Evolutionary conservation across 1,284 basidiomycete species (phyloP).

Genomic region (Mycena citricolor): DNA sequence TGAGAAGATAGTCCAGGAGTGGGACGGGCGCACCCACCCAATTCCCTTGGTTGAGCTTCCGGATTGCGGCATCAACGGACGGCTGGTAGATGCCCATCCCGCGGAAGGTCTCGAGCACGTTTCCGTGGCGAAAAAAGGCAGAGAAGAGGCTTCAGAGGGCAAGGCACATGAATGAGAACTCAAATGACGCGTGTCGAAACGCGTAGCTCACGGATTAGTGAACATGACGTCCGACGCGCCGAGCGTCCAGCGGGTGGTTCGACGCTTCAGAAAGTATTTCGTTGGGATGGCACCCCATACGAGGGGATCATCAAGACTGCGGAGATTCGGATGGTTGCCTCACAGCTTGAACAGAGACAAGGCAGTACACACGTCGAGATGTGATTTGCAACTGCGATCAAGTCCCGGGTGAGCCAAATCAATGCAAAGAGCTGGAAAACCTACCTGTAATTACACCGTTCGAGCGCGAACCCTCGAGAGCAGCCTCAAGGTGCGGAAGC

Average conservation of each 20-base stretch:
- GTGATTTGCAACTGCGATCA: constrained; percentile 78
- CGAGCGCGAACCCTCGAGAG: constrained; percentile 53
- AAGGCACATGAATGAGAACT: too few species aligned
- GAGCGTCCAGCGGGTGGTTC: constrained; percentile 79
- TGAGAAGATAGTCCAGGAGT: constrained; percentile 8
- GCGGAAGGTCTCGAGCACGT: constrained; percentile 91
- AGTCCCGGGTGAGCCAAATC: constrained; percentile 15
- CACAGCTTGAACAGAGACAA: neutral
- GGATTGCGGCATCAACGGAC: constrained; percentile 81
- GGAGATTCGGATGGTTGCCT: constrained; percentile 11
- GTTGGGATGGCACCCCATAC: constrained; percentile 82
- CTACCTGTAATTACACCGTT: constrained; percentile 74
- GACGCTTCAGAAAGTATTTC: constrained; percentile 56
- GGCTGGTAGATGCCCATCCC: constrained; percentile 89
- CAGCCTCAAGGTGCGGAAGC: constrained; percentile 60
- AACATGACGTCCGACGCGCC: constrained; percentile 96
- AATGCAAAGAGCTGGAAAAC: constrained; percentile 26
- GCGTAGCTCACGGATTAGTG: constrained; percentile 76
- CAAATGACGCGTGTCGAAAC: too few species aligned
- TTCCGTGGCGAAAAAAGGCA: constrained; percentile 85
- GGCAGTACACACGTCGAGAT: constrained; percentile 77
- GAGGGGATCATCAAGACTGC: constrained; percentile 76
- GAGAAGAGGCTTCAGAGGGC: constrained; percentile 57
- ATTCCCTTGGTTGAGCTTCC: constrained; percentile 74
- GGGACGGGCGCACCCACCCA: constrained; percentile 63